These are phyloP conservation scores for Isoetes engelmannii DNA, from an alignment of 83 land plant species.

Conservation along the genomic window DNA sequence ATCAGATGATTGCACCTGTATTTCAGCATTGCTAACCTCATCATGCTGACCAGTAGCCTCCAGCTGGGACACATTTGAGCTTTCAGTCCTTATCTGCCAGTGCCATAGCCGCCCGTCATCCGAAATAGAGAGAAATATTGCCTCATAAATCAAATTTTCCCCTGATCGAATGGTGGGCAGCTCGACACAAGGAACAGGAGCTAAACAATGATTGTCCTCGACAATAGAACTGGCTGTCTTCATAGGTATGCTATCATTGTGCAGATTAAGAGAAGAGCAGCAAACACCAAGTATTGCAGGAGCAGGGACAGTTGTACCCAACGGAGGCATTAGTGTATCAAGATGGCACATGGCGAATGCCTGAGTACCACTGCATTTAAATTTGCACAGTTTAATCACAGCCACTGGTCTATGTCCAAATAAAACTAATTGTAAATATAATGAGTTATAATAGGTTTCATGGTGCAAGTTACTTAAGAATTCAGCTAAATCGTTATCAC, in stretches of 20 bases:
- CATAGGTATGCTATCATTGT: no score
- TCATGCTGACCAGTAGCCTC: no score
- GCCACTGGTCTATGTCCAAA: no score
- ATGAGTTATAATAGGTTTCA: no score
- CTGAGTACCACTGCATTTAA: conserved; percentile 66
- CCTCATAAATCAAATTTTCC: conserved; percentile 17
- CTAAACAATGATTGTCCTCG: no score
- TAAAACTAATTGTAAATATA: no score
- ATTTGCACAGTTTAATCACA: background rate
- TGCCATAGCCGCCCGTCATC: conserved; percentile 97
- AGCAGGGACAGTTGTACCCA: conserved; percentile 82
- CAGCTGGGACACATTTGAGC: background rate
- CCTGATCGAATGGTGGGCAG: no score
- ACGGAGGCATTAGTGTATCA: conserved; percentile 72
- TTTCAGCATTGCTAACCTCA: no score
- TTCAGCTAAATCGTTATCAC: background rate
- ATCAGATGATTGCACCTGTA: no score
- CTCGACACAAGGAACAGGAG: no score
- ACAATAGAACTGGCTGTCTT: no score
- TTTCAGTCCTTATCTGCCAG: conserved; percentile 64
- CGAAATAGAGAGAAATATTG: conserved; percentile 67
- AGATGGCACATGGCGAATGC: conserved; percentile 46
- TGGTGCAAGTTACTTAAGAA: background rate
- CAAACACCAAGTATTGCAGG: conserved; percentile 73
- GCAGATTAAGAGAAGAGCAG: conserved; percentile 43